Conservation (phyloP, 2,329 filamentous ascomycete genomes). For the Fusarium chaquense region DNA sequence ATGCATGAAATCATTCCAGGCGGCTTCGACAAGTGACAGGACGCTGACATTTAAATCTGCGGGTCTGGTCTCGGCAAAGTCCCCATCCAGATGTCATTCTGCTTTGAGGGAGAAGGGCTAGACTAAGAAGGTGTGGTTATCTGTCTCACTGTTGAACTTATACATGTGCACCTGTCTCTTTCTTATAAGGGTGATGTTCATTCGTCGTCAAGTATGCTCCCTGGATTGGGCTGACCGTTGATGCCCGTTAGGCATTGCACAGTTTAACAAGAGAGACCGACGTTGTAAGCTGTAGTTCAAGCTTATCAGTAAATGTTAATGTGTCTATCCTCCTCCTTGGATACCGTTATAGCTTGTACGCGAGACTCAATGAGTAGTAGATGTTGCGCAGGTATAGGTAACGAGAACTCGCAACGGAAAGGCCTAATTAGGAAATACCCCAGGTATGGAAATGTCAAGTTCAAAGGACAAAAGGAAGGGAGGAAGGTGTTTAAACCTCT, state of each 20-base stretch:
- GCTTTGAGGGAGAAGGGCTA: neutral
- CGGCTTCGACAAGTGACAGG: slow-evolving; percentile 5
- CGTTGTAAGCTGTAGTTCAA: neutral
- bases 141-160: slow-evolving; percentile 7
- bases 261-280: neutral
- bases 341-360: slow-evolving; percentile 2
- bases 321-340: neutral
- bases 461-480: neutral
- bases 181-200: neutral
- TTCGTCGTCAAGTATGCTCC: slow-evolving; percentile 16
- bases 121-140: neutral
- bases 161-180: neutral
- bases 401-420: slow-evolving; percentile 24
- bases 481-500: slow-evolving; percentile 1
- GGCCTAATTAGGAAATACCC: slow-evolving; percentile 17
- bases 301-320: neutral
- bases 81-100: slow-evolving; percentile 13
- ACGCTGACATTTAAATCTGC: slow-evolving; percentile 6
- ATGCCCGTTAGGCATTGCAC: slow-evolving; percentile 27
- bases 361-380: slow-evolving; percentile 4
- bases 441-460: neutral
- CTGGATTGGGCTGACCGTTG: slow-evolving; percentile 11
- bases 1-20: slow-evolving; percentile 18
- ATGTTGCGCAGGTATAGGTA: slow-evolving; percentile 24
- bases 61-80: slow-evolving; percentile 25